phyloP scores from a whole-genome alignment of 306 rosid genomes.

The Cucurbita ficifolia region DNA sequence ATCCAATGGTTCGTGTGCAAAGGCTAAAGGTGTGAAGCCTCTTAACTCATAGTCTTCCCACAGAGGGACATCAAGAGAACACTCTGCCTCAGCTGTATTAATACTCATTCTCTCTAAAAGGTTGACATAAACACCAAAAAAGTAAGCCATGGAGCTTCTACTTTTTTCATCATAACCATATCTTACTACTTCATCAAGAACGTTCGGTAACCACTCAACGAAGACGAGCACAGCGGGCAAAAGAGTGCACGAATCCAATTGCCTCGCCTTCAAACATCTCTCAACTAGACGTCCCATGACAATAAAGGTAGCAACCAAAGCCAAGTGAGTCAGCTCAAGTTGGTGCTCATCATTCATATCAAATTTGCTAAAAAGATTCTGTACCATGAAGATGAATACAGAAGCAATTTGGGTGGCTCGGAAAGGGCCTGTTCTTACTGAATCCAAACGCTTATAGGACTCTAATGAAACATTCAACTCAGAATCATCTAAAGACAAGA shows the following conservation, averaged over 20 bases:
- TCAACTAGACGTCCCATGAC: slow-evolving; percentile 67
- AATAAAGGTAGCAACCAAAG: slow-evolving; percentile 43
- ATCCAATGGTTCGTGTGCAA: slow-evolving; percentile 36
- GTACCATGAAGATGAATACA: slow-evolving; percentile 43
- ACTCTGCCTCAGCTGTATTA: slow-evolving; percentile 16
- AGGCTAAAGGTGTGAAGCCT: slow-evolving; percentile 54
- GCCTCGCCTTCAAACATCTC: slow-evolving; percentile 39
- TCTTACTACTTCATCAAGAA: slow-evolving; percentile 23
- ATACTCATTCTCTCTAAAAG: slow-evolving; percentile 30
- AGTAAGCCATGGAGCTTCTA: slow-evolving; percentile 46
- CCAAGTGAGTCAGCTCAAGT: slow-evolving; percentile 34
- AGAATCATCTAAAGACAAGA: slow-evolving; percentile 54
- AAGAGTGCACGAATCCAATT: slow-evolving; percentile 41
- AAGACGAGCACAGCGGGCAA: slow-evolving; percentile 70
- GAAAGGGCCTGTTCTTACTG: slow-evolving; percentile 68
- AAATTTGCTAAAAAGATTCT: slow-evolving; percentile 23
- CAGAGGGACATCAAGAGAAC: slow-evolving; percentile 31
- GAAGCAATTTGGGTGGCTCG: slow-evolving; percentile 64
- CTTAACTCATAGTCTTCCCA: slow-evolving; percentile 97
- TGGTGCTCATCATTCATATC: slow-evolving; percentile 25
- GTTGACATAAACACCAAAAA: slow-evolving; percentile 33
- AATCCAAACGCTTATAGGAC: slow-evolving; percentile 53
- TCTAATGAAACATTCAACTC: slow-evolving; percentile 40
- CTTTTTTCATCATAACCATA: slow-evolving; percentile 35
- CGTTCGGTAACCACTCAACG: slow-evolving; percentile 58